Percentiles rank a stretch among this genome's conserved stretches.
Conservation (phyloP, 805 yeast species). For the Ogataea sp. region DNA sequence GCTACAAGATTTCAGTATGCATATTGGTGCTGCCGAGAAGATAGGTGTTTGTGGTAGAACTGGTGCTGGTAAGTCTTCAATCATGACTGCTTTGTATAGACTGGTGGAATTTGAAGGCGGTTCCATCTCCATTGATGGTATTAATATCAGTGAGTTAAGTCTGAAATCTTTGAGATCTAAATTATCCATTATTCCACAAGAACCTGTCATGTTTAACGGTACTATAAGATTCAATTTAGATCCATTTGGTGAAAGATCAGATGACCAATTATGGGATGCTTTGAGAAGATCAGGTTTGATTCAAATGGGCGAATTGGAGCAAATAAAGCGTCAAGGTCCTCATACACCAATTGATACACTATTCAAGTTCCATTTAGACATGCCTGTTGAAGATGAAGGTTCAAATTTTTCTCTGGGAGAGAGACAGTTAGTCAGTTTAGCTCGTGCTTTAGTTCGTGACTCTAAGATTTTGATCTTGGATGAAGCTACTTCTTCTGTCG, state of each 20-base stretch:
- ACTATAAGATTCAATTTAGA: slow-evolving; percentile 45
- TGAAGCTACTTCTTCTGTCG: slow-evolving; percentile 75
- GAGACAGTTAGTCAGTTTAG: slow-evolving; percentile 59
- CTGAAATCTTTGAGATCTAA: slow-evolving; percentile 41
- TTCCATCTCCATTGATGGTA: slow-evolving; percentile 38
- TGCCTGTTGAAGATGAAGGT: slow-evolving; percentile 60
- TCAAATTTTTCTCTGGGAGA: slow-evolving; percentile 66
- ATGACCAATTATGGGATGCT: slow-evolving; percentile 49
- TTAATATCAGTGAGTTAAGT: slow-evolving; percentile 40
- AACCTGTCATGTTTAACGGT: slow-evolving; percentile 51
- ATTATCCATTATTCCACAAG: slow-evolving; percentile 55
- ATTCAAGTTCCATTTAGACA: slow-evolving; percentile 56
- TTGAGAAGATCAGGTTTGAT: slow-evolving; percentile 50
- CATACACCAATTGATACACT: slow-evolving; percentile 20
- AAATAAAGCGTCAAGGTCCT: slow-evolving; percentile 25
- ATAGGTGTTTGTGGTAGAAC: slow-evolving; percentile 86
- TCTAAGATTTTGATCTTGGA: slow-evolving; percentile 57
- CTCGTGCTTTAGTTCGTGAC: slow-evolving; percentile 62
- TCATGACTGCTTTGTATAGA: slow-evolving; percentile 55
- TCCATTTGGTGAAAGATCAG: slow-evolving; percentile 40
- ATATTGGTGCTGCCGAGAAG: slow-evolving; percentile 48
- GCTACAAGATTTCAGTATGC: slow-evolving; percentile 35
- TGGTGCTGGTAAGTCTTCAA: slow-evolving; percentile 74
- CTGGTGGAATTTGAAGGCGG: slow-evolving; percentile 43
- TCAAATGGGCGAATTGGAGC: slow-evolving; percentile 27